Evolutionary conservation across 805 yeast genomes (phyloP).

Genomic region (Cyberlindnera veronae): DNA sequence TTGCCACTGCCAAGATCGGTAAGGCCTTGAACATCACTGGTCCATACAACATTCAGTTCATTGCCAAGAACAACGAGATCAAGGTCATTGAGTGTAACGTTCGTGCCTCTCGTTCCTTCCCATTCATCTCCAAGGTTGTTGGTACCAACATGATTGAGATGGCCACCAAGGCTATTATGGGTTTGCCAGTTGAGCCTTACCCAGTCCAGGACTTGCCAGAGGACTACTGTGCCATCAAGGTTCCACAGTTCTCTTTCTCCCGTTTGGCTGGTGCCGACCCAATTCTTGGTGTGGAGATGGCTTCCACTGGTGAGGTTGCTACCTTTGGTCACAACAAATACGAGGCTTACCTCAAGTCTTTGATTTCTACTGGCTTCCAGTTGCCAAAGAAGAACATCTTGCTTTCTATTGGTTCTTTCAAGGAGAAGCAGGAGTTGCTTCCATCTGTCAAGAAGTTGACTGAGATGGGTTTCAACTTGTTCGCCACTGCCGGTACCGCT

Average conservation of each 20-base stretch:
- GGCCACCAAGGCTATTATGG: conserved; percentile 90
- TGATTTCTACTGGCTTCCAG: conserved; percentile 92
- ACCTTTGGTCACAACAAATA: conserved; percentile 93
- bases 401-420: conserved; percentile 92
- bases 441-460: conserved; percentile 80
- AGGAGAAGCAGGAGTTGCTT: conserved; percentile 89
- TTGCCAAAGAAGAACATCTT: conserved; percentile 93
- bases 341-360: conserved; percentile 94
- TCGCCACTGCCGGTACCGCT: conserved; percentile 99
- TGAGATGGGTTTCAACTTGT: conserved; percentile 83
- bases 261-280: conserved; percentile 98
- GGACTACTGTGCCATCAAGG: conserved; percentile 93
- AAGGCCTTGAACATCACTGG: conserved; percentile 94
- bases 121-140: conserved; percentile 95
- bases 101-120: conserved; percentile 98
- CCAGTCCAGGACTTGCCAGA: conserved; percentile 87
- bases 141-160: conserved; percentile 94
- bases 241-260: conserved; percentile 96
- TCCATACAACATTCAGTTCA: conserved; percentile 97
- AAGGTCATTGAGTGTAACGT: conserved; percentile 98
- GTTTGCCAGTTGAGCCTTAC: conserved; percentile 81
- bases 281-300: conserved; percentile 97
- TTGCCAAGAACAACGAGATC: conserved; percentile 65
- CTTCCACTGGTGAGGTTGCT: conserved; percentile 98
- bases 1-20: conserved; percentile 90